Evolutionary conservation across 345 rosid genomes (phyloP).

Genomic region (Laguncularia racemosa): DNA sequence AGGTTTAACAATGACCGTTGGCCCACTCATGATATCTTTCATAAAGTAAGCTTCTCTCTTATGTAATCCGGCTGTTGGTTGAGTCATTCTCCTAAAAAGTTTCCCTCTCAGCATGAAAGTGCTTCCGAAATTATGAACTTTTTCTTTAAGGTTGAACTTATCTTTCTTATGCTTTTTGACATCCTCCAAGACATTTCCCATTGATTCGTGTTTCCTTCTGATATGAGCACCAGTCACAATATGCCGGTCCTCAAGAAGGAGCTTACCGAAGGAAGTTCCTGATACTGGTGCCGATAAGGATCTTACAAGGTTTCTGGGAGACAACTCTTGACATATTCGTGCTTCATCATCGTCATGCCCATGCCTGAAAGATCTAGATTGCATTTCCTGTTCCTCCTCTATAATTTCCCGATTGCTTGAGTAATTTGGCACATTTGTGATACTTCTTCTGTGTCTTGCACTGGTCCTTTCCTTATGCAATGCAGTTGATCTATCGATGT

Average conservation of each 20-base stretch:
- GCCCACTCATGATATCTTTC: slow-evolving; percentile 61
- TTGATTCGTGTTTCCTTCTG: slow-evolving; percentile 61
- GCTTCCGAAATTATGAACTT: slow-evolving; percentile 61
- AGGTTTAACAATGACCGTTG: slow-evolving; percentile 37
- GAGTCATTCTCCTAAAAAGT: slow-evolving; percentile 65
- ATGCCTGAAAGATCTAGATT: slow-evolving; percentile 39
- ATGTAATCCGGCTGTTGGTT: slow-evolving; percentile 48
- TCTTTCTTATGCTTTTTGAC: slow-evolving; percentile 56
- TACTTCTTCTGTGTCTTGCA: slow-evolving; percentile 4
- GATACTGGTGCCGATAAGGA: slow-evolving; percentile 87
- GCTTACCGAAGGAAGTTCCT: slow-evolving; percentile 84
- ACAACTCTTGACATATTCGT: slow-evolving; percentile 23
- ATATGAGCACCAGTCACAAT: slow-evolving; percentile 77
- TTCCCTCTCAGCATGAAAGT: slow-evolving; percentile 50
- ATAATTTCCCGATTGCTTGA: slow-evolving; percentile 19
- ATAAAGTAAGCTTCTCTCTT: slow-evolving; percentile 33
- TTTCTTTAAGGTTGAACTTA: slow-evolving; percentile 61
- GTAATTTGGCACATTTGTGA: slow-evolving; percentile 14
- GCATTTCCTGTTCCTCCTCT: slow-evolving; percentile 37
- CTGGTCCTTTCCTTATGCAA: slow-evolving; percentile 27
- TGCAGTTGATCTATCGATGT: slow-evolving; percentile 29
- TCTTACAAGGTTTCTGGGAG: slow-evolving; percentile 68
- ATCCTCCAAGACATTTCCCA: slow-evolving; percentile 19
- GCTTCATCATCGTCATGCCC: slow-evolving; percentile 22
- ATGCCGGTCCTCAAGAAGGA: slow-evolving; percentile 77